Evolutionary conservation across 2,329 filamentous ascomycete species (phyloP).

Genomic region (Trichoderma sp.): DNA sequence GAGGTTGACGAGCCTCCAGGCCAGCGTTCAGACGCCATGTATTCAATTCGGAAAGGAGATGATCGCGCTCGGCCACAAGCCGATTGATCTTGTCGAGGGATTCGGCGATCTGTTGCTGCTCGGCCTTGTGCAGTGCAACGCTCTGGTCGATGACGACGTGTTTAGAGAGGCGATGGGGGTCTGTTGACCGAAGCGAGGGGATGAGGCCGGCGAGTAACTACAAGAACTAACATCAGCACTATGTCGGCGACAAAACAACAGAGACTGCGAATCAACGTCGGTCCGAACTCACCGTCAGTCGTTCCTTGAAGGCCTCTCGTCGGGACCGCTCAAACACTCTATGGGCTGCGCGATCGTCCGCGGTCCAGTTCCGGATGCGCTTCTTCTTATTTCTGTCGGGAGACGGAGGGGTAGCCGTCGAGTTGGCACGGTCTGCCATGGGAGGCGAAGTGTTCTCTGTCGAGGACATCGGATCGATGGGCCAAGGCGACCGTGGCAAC

Average conservation of each 20-base stretch:
- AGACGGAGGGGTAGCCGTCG: neutral
- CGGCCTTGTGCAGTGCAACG: slow-evolving; percentile 38
- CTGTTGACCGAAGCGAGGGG: slow-evolving; percentile 40
- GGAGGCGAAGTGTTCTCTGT: slow-evolving; percentile 25
- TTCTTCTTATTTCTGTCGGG: slow-evolving; percentile 36
- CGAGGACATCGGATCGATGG: slow-evolving; percentile 14
- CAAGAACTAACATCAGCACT: neutral
- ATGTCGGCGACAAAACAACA: neutral
- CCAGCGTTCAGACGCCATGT: slow-evolving; percentile 30
- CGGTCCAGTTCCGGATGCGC: slow-evolving; percentile 44
- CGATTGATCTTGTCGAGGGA: slow-evolving; percentile 30
- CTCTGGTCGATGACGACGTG: slow-evolving; percentile 45
- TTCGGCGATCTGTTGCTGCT: slow-evolving; percentile 32
- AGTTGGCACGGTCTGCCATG: slow-evolving; percentile 1
- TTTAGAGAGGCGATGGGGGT: slow-evolving; percentile 45
- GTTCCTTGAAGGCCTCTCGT: slow-evolving; percentile 47
- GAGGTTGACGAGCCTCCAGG: slow-evolving; percentile 14
- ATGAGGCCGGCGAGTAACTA: slow-evolving; percentile 43
- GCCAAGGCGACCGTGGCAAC: neutral
- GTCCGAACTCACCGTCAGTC: slow-evolving; percentile 39
- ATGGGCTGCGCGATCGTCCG: slow-evolving; percentile 46
- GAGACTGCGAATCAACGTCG: no score
- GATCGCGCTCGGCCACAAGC: slow-evolving; percentile 36
- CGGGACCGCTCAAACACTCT: slow-evolving; percentile 46
- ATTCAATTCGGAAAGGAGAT: slow-evolving; percentile 38